phyloP scores from a whole-genome alignment of 164 flowering plant genomes.

The grape (Vitis vinifera) region DNA sequence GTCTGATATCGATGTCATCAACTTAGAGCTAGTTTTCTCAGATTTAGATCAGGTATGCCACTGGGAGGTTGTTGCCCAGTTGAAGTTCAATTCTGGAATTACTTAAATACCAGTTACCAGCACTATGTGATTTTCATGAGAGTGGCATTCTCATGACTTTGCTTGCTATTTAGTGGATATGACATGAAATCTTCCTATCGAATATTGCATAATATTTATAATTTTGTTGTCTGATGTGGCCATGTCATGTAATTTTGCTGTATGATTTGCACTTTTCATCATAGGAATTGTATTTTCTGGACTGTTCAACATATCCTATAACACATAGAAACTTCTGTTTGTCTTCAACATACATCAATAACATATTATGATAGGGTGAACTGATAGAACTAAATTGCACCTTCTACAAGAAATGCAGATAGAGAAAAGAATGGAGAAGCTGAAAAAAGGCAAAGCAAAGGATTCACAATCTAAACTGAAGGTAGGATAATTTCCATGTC shows the following conservation, averaged over 20 bases:
- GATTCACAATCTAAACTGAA: constrained; percentile 80
- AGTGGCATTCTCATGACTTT: too few relatives aligned
- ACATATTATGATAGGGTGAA: constrained; percentile 17
- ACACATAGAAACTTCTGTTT: neutral
- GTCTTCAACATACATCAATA: neutral
- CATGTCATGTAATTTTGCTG: too few relatives aligned
- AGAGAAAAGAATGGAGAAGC: constrained; percentile 91
- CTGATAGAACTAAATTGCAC: constrained; percentile 37
- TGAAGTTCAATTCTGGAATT: neutral
- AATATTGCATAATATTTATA: too few relatives aligned
- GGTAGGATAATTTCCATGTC: constrained; percentile 36
- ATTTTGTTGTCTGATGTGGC: too few relatives aligned
- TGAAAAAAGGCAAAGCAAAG: constrained; percentile 79
- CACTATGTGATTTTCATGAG: neutral
- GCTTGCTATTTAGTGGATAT: too few relatives aligned
- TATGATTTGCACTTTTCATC: neutral
- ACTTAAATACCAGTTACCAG: neutral
- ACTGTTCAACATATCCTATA: neutral
- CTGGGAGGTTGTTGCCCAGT: constrained; percentile 6
- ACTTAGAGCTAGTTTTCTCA: constrained; percentile 86
- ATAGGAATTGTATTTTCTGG: neutral
- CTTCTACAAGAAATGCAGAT: constrained; percentile 71
- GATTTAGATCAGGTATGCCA: constrained; percentile 91
- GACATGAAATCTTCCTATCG: too few relatives aligned
- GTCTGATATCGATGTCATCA: constrained; percentile 93